These are phyloP conservation scores for Penicillium atrosanguineum DNA, from an alignment of 495 filamentous ascomycete species.

Conservation along the genomic window DNA sequence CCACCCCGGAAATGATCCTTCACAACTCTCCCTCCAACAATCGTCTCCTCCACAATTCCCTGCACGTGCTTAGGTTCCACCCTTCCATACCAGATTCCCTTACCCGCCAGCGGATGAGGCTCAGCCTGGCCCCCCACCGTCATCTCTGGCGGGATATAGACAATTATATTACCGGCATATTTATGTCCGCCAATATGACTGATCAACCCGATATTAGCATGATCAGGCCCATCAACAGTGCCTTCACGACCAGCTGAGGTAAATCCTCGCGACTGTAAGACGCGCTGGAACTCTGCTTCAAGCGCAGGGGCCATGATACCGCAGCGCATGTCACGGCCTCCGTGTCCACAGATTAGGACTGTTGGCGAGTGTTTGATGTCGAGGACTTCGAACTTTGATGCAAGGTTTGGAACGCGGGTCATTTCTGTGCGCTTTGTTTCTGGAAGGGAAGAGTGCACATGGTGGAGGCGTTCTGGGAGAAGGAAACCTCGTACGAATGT, in stretches of 20 bases:
- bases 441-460: constrained; percentile 52
- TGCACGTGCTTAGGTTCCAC: constrained; percentile 85
- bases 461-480: constrained; percentile 57
- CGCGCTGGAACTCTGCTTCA: constrained; percentile 60
- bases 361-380: constrained; percentile 63
- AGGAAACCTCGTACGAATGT: constrained; percentile 41
- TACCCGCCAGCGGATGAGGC: constrained; percentile 63
- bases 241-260: constrained; percentile 9
- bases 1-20: constrained; percentile 65
- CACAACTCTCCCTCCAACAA: constrained; percentile 69
- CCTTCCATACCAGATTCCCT: constrained; percentile 91
- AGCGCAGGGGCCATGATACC: constrained; percentile 76
- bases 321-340: constrained; percentile 73
- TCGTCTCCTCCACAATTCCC: constrained; percentile 79
- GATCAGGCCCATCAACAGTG: constrained; percentile 26
- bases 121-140: constrained; percentile 17
- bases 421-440: constrained; percentile 27
- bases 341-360: constrained; percentile 84
- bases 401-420: constrained; percentile 28
- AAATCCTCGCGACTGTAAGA: constrained; percentile 39
- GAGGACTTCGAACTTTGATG: constrained; percentile 39
- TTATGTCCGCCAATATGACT: constrained; percentile 93
- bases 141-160: constrained; percentile 73
- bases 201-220: constrained; percentile 66
- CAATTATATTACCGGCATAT: constrained; percentile 88